Evolutionary conservation across 1,284 basidiomycete species (phyloP).

Genomic region (Malassezia globosa): DNA sequence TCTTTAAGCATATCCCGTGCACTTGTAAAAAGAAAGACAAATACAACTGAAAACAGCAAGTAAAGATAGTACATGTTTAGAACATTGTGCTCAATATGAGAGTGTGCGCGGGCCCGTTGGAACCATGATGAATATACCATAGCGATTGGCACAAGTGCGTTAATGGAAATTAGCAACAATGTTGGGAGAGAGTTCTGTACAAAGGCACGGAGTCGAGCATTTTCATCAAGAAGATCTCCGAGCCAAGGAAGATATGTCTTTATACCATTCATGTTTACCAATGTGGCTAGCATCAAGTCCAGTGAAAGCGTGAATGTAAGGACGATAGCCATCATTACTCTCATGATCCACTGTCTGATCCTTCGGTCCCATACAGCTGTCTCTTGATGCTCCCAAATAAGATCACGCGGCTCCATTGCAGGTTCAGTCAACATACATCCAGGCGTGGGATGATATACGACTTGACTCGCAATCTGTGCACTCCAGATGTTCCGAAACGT

Average conservation of each 20-base stretch:
- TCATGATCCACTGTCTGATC: constrained; percentile 34
- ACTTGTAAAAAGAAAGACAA: constrained; percentile 81
- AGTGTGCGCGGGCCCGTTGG: constrained; percentile 76
- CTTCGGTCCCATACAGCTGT: constrained; percentile 49
- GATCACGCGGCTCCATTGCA: constrained; percentile 88
- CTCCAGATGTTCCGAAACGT: constrained; percentile 89
- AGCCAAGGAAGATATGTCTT: constrained; percentile 79
- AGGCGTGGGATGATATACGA: constrained; percentile 55
- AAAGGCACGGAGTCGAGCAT: constrained; percentile 67
- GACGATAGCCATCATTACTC: constrained; percentile 58
- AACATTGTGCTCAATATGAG: constrained; percentile 83
- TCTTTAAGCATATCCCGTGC: constrained; percentile 62
- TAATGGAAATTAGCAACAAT: constrained; percentile 76
- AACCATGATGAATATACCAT: constrained; percentile 73
- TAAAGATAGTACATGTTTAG: constrained; percentile 75
- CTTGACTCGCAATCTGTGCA: constrained; percentile 82
- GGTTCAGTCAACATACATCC: constrained; percentile 29
- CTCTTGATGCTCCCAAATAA: constrained; percentile 83
- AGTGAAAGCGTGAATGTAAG: constrained; percentile 49
- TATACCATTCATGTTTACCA: constrained; percentile 83
- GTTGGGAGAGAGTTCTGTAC: constrained; percentile 87
- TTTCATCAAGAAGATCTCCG: constrained; percentile 60
- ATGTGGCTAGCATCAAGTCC: constrained; percentile 58
- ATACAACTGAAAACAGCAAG: constrained; percentile 83
- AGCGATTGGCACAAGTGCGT: constrained; percentile 75